These are phyloP conservation scores for Carex parvula DNA, from an alignment of 176 grass and related monocot species.

Conservation along the genomic window DNA sequence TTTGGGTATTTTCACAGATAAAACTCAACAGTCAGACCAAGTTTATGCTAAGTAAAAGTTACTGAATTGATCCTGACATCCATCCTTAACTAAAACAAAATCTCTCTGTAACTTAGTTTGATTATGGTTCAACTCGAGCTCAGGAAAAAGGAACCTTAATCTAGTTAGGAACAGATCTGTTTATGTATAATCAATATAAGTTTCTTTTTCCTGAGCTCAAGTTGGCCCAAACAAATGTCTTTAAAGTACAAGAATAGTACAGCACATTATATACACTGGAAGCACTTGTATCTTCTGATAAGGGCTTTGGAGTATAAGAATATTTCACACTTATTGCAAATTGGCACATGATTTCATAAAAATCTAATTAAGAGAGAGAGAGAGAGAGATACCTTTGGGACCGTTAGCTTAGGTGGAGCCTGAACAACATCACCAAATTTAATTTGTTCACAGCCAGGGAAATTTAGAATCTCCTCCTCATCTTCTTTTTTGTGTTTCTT, in stretches of 20 bases:
- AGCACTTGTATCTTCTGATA: not conserved
- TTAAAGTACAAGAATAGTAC: too few species aligned
- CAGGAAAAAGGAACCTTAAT: not conserved
- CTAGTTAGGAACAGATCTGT: not conserved
- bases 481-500: constrained; percentile 68
- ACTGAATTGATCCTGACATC: not conserved
- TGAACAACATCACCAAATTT: constrained; percentile 85
- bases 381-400: constrained; percentile 63
- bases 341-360: not conserved
- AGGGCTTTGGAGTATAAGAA: not conserved
- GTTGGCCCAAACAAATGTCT: not conserved
- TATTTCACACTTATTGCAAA: not conserved
- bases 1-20: not conserved
- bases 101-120: not conserved
- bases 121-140: not conserved
- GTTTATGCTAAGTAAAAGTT: not conserved
- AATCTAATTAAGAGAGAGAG: not conserved
- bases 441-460: constrained; percentile 70
- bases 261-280: not conserved
- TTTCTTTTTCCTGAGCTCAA: too few species aligned
- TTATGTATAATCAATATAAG: not conserved
- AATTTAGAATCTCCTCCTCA: constrained; percentile 35
- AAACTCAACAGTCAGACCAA: not conserved
- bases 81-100: not conserved
- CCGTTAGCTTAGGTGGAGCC: constrained; percentile 75